phyloP scores from a whole-genome alignment of 2,329 filamentous ascomycete genomes.

The Aspergillus niger region DNA sequence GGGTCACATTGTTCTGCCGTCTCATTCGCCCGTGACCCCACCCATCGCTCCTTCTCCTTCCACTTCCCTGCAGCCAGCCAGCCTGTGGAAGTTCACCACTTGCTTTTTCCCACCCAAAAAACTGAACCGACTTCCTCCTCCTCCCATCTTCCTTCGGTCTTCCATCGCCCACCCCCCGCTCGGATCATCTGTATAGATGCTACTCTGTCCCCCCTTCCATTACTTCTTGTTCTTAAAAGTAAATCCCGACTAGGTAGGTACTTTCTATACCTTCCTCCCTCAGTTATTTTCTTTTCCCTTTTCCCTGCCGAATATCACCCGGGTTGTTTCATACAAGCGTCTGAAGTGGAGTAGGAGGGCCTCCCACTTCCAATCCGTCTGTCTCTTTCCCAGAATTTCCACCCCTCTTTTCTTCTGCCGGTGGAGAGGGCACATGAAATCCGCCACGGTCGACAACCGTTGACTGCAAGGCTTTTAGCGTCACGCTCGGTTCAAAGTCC shows the following conservation, averaged over 20 bases:
- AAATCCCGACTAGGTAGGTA: too few species aligned
- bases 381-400: constrained; percentile 2
- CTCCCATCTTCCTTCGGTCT: neutral
- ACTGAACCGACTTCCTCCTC: neutral
- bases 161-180: neutral
- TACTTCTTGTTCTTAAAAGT: too few species aligned
- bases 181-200: too few species aligned
- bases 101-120: neutral
- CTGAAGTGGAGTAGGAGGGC: constrained; percentile 16
- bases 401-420: constrained; percentile 4
- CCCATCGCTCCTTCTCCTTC: neutral
- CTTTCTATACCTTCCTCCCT: neutral
- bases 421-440: constrained; percentile 13
- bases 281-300: neutral
- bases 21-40: neutral
- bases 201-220: too few species aligned
- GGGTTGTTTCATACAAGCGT: constrained; percentile 23
- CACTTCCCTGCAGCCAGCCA: neutral
- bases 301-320: constrained; percentile 14
- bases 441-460: constrained; percentile 16
- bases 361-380: constrained; percentile 9
- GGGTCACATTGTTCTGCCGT: neutral
- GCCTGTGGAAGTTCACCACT: neutral
- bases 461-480: constrained; percentile 22
- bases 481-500: constrained; percentile 21